These are phyloP conservation scores for Pythium brassicae DNA, from an alignment of 352 stramenopile genomes.

Conservation along the genomic window DNA sequence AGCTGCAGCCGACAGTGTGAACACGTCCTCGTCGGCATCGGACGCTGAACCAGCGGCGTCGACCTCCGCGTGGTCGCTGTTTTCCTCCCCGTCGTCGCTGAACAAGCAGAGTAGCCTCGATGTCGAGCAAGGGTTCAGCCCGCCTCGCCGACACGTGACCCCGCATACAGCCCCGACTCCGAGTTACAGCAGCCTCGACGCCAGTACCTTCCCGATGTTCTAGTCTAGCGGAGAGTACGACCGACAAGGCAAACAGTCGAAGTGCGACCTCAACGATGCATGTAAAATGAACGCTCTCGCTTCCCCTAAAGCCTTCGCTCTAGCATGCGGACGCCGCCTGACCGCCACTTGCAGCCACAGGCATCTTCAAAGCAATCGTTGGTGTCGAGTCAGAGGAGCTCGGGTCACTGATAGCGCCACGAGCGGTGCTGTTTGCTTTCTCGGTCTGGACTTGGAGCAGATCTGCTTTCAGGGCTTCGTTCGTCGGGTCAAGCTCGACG, in stretches of 20 bases:
- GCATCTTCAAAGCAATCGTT: neutral
- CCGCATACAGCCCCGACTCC: neutral
- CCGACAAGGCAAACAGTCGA: too few species aligned
- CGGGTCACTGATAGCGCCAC: neutral
- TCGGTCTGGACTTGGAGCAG: slow-evolving; percentile 29
- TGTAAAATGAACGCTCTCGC: too few species aligned
- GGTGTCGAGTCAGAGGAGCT: too few species aligned
- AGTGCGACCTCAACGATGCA: too few species aligned
- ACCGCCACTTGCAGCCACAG: neutral
- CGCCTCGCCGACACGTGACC: slow-evolving; percentile 2
- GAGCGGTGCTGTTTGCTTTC: neutral
- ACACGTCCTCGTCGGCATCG: slow-evolving; percentile 10
- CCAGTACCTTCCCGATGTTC: neutral
- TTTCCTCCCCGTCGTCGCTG: neutral
- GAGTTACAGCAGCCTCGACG: neutral
- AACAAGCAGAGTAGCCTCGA: slow-evolving; percentile 6
- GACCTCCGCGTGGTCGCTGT: slow-evolving; percentile 27
- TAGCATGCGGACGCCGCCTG: neutral
- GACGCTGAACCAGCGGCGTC: slow-evolving; percentile 25
- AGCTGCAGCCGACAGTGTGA: neutral
- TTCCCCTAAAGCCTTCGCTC: too few species aligned
- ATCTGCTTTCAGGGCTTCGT: slow-evolving; percentile 42
- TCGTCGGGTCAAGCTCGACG: slow-evolving; percentile 57
- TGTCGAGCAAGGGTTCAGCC: slow-evolving; percentile 8
- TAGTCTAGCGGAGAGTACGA: neutral